Evolutionary conservation across 495 filamentous ascomycete species (phyloP).

Genomic region (Aspergillus funiculosus): DNA sequence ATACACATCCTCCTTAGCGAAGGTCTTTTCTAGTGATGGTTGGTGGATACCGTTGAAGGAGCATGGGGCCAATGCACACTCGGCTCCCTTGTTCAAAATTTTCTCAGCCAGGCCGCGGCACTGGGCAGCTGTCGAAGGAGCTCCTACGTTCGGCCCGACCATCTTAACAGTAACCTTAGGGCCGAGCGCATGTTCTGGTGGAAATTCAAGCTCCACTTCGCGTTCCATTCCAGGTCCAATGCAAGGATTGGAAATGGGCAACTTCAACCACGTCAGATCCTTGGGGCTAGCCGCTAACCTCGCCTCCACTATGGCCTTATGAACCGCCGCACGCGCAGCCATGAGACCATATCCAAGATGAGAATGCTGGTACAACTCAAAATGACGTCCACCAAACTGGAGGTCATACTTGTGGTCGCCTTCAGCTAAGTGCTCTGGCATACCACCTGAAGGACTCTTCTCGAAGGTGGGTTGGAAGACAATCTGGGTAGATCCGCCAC

Average conservation of each 20-base stretch:
- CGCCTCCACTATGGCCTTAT: slow-evolving; percentile 62
- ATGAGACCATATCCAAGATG: slow-evolving; percentile 97
- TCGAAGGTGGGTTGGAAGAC: slow-evolving; percentile 96
- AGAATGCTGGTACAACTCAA: slow-evolving; percentile 96
- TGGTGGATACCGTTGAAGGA: slow-evolving; percentile 97
- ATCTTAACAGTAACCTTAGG: slow-evolving; percentile 66
- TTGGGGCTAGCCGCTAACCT: slow-evolving; percentile 45
- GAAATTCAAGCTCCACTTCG: slow-evolving; percentile 61
- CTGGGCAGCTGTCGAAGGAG: slow-evolving; percentile 62
- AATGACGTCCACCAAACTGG: slow-evolving; percentile 81
- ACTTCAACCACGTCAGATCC: slow-evolving; percentile 51
- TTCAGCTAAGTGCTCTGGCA: slow-evolving; percentile 78
- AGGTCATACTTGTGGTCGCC: slow-evolving; percentile 97
- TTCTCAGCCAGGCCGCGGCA: slow-evolving; percentile 87
- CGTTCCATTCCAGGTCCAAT: slow-evolving; percentile 72
- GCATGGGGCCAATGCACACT: slow-evolving; percentile 80
- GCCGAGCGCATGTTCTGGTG: slow-evolving; percentile 56
- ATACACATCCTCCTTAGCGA: slow-evolving; percentile 85
- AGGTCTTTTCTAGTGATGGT: slow-evolving; percentile 87
- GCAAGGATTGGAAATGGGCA: slow-evolving; percentile 80
- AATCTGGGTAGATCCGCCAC: slow-evolving; percentile 95
- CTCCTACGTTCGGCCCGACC: slow-evolving; percentile 63
- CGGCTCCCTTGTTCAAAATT: slow-evolving; percentile 79
- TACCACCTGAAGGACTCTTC: slow-evolving; percentile 64
- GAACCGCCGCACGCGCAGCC: slow-evolving; percentile 81